These are phyloP conservation scores for Trypethelium eluteriae DNA, from an alignment of 495 filamentous ascomycete species.

Conservation along the genomic window DNA sequence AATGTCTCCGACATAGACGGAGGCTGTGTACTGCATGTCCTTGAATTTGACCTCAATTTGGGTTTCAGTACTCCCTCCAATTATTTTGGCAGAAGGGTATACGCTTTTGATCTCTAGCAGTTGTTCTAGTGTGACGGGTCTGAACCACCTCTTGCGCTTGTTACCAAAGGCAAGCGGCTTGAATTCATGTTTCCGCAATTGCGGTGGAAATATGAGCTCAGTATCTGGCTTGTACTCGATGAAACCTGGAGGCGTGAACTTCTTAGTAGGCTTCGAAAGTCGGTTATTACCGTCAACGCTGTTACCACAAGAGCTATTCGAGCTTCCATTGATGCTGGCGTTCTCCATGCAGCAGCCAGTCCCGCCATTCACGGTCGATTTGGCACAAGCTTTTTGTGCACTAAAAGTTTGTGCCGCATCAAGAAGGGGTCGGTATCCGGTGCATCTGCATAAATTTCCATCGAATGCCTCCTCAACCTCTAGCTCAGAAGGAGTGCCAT, in stretches of 20 bases:
- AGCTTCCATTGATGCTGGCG: conserved; percentile 34
- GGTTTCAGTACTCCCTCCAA: conserved; percentile 92
- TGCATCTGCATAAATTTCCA: conserved; percentile 92
- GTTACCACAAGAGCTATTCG: conserved; percentile 50
- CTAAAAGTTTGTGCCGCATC: conserved; percentile 80
- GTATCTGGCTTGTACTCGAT: conserved; percentile 90
- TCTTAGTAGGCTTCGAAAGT: conserved; percentile 51
- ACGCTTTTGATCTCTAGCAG: conserved; percentile 82
- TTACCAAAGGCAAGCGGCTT: conserved; percentile 83
- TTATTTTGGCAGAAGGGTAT: conserved; percentile 82
- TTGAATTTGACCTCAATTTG: conserved; percentile 99
- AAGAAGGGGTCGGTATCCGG: conserved; percentile 87
- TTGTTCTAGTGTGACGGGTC: conserved; percentile 80
- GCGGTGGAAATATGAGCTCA: conserved; percentile 87
- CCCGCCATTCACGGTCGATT: conserved; percentile 52
- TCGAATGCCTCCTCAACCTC: conserved; percentile 87
- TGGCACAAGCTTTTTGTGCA: conserved; percentile 45
- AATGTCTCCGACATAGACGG: conserved; percentile 91
- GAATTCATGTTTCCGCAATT: conserved; percentile 71
- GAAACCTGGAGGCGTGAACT: conserved; percentile 75
- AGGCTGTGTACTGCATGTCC: conserved; percentile 78
- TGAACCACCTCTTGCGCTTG: conserved; percentile 89
- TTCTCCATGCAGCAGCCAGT: conserved; percentile 65
- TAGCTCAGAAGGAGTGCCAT: conserved; percentile 57
- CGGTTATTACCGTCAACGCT: conserved; percentile 30